Evolutionary conservation across 2,329 filamentous ascomycete species (phyloP).

Genomic region (Sclerotinia borealis): DNA sequence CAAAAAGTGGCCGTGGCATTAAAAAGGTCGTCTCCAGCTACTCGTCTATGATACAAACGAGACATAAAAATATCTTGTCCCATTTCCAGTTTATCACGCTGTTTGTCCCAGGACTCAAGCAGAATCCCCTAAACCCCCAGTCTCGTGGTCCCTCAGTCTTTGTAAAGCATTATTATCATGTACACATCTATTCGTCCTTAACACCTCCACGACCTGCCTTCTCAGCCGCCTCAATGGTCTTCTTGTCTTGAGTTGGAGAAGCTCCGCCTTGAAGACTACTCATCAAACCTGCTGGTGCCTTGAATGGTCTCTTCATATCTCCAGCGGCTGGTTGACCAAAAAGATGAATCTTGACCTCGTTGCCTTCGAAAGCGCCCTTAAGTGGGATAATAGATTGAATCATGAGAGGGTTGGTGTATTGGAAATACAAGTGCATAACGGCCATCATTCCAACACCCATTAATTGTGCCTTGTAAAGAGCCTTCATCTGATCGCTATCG

Average conservation of each 20-base stretch:
- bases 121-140: neutral
- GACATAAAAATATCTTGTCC: neutral
- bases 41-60: slow-evolving; percentile 12
- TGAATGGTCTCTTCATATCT: slow-evolving; percentile 94
- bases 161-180: neutral
- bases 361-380: slow-evolving; percentile 92
- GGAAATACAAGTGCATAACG: slow-evolving; percentile 98
- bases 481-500: slow-evolving; percentile 79
- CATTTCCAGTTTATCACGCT: neutral
- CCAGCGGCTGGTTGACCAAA: slow-evolving; percentile 80
- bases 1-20: neutral
- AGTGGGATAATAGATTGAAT: slow-evolving; percentile 98
- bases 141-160: neutral
- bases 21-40: neutral
- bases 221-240: slow-evolving; percentile 74
- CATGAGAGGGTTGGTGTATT: slow-evolving; percentile 98
- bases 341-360: slow-evolving; percentile 92
- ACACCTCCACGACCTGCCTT: slow-evolving; percentile 64
- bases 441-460: slow-evolving; percentile 98
- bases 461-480: slow-evolving; percentile 80
- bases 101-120: neutral
- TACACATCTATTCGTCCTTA: slow-evolving; percentile 56
- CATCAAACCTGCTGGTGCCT: slow-evolving; percentile 78
- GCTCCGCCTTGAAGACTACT: slow-evolving; percentile 61
- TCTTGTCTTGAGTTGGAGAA: slow-evolving; percentile 83